Evolutionary conservation across 2,329 filamentous ascomycete genomes (phyloP).

Genomic region (Leptographium lundbergii): DNA sequence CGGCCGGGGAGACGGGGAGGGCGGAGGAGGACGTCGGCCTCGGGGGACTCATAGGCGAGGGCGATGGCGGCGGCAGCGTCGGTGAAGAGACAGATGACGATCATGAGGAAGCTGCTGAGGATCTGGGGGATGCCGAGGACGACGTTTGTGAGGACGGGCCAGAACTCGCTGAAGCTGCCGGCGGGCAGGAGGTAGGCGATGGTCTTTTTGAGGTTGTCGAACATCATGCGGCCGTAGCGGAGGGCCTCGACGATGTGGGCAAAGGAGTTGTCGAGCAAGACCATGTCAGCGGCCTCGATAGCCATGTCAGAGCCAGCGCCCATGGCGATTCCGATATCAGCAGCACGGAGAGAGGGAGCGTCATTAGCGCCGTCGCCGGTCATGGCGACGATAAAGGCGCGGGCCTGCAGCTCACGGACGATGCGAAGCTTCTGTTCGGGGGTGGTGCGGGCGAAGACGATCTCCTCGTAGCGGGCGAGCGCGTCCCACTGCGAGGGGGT

Average conservation of each 20-base stretch:
- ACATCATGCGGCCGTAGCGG: constrained; percentile 61
- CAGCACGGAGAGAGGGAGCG: constrained; percentile 64
- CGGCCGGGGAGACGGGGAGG: constrained; percentile 55
- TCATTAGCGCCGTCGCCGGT: constrained; percentile 84
- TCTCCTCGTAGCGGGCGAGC: constrained; percentile 52
- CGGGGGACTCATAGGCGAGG: constrained; percentile 64
- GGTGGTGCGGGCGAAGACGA: constrained; percentile 65
- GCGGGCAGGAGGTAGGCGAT: constrained; percentile 64
- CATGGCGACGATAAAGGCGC: constrained; percentile 61
- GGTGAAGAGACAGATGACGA: constrained; percentile 60
- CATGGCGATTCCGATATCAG: constrained; percentile 74
- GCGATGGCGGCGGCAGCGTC: constrained; percentile 62
- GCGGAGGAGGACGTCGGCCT: constrained; percentile 60
- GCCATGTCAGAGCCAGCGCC: constrained; percentile 74
- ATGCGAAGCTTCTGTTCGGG: constrained; percentile 71
- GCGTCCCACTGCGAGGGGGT: constrained; percentile 58
- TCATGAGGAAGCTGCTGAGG: constrained; percentile 61
- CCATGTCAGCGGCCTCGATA: constrained; percentile 69
- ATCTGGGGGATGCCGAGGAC: constrained; percentile 62
- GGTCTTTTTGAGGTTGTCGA: constrained; percentile 68
- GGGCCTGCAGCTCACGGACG: constrained; percentile 58
- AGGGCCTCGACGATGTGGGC: constrained; percentile 60
- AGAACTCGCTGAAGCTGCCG: constrained; percentile 62
- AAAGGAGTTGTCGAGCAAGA: constrained; percentile 60
- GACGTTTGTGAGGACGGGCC: constrained; percentile 64